phyloP scores from a whole-genome alignment of 495 filamentous ascomycete species.

The Emericellopsis terricola region DNA sequence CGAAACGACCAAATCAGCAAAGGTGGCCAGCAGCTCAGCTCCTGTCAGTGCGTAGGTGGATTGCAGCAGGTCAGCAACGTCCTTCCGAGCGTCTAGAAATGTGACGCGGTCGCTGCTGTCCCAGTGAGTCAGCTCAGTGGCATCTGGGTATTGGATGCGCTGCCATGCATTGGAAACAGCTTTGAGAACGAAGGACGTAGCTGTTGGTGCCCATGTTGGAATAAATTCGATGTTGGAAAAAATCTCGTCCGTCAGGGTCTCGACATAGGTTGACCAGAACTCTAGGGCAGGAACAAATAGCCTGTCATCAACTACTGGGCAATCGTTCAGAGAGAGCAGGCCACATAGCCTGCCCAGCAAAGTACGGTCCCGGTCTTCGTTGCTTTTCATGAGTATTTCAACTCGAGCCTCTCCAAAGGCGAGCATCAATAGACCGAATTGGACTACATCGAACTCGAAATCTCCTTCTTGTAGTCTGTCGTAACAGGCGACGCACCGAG shows the following conservation, averaged over 20 bases:
- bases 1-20: constrained; percentile 43
- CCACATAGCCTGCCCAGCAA: constrained; percentile 35
- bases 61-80: constrained; percentile 66
- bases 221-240: constrained; percentile 5
- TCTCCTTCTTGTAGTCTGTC: constrained; percentile 38
- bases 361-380: constrained; percentile 23
- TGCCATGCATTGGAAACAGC: constrained; percentile 41
- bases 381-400: constrained; percentile 26
- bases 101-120: constrained; percentile 48
- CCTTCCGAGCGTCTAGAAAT: constrained; percentile 63
- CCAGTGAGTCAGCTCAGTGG: constrained; percentile 39
- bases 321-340: constrained; percentile 51
- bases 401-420: constrained; percentile 47
- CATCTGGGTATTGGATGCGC: constrained; percentile 43
- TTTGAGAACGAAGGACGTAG: constrained; percentile 26
- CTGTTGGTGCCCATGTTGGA: constrained; percentile 14
- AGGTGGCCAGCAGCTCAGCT: constrained; percentile 44
- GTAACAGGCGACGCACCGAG: constrained; percentile 33
- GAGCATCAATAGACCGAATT: constrained; percentile 51
- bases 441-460: constrained; percentile 43
- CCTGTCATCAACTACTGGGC: constrained; percentile 57
- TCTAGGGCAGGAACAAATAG: constrained; percentile 63
- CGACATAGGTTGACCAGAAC: constrained; percentile 64
- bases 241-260: constrained; percentile 25
- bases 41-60: constrained; percentile 57